A percentile compares a stretch with the other conserved stretches of the same genome.
phyloP scores from a whole-genome alignment of 78 protist species.

The Planoprotostelium fungivorum region DNA sequence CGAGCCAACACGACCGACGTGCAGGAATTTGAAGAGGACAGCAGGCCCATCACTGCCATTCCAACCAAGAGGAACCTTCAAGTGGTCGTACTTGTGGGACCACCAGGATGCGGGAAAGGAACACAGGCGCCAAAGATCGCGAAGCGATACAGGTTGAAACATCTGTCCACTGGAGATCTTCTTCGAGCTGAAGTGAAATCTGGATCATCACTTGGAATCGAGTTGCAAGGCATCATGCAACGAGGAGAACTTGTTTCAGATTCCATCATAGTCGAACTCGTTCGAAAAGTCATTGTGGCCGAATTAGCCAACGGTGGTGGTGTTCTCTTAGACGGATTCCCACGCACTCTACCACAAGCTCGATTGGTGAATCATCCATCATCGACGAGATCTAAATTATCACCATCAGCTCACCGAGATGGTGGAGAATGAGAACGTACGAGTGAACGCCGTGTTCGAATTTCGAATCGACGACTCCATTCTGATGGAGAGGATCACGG shows the following conservation, averaged over 20 bases:
- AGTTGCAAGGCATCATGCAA: constrained; percentile 86
- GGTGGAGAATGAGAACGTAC: constrained; percentile 44
- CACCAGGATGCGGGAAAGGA: constrained; percentile 95
- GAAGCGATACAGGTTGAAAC: constrained; percentile 65
- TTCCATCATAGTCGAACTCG: constrained; percentile 72
- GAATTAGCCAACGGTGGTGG: constrained; percentile 88
- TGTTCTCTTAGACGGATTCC: constrained; percentile 95
- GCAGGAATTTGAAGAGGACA: too few species aligned
- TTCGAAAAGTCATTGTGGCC: constrained; percentile 63
- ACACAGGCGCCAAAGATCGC: constrained; percentile 77
- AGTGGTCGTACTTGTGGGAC: constrained; percentile 65
- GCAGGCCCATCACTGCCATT: too few species aligned
- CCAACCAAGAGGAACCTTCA: too few species aligned
- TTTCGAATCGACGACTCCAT: constrained; percentile 76
- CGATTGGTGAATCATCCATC: constrained; percentile 46
- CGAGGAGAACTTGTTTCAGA: constrained; percentile 86
- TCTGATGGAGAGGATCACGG: constrained; percentile 84
- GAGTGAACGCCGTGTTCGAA: constrained; percentile 67
- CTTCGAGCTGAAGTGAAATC: constrained; percentile 90
- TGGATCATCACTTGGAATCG: constrained; percentile 74
- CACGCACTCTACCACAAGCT: constrained; percentile 95
- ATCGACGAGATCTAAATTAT: too few species aligned
- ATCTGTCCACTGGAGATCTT: constrained; percentile 95
- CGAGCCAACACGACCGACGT: too few species aligned
- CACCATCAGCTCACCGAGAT: constrained; percentile 72